Base-by-base conservation (phyloP, 2,329 filamentous ascomycete genomes). In the Xylariaceae sp. region DNA sequence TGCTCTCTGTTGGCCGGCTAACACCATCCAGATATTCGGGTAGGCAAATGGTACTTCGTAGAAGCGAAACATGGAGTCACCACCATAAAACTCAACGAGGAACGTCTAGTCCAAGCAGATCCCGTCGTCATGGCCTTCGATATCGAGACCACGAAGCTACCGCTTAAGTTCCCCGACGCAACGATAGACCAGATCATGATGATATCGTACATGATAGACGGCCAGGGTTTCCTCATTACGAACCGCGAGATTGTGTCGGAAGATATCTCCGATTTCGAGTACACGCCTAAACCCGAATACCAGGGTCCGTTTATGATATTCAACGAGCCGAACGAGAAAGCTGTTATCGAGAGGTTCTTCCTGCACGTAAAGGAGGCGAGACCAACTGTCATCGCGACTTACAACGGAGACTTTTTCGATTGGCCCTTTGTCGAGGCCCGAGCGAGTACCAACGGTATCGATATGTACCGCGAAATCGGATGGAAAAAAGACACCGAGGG, bases 371-470 rank as follows among this genome's bases (percentile, higher is more conserved):
- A 99, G 70, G 91, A 96, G 73, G 91, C 92, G 0, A 85, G 89
- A 61, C 94, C 94, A 0, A 97, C 92, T 0, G 93, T 99, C 58
- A 99, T 99, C 73, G 93, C 95, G 42, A 99, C 94, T n/a, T 99
- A 99, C 82, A 99, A 99, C 90, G 94, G 94, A 78, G 94, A 99
- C 78, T 99, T 99, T 74, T 99, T 99, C 86, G 94, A 99, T 87
- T 99, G 94, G 94, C 93, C 94, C 0, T 99, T 95, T 71, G 92
- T 99, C 23, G 94, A 99, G 77, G 86, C 94, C 50, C 83, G 94
- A 76, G 91, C 95, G 34, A 95, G 92, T 71, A 84, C 97, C 65
- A 88, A 95, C 67, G 94, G 95, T 35, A 97, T 99, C 72, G 94
- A 99, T 75, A 97, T 99, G 94, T 99, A 99, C 75, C 89, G 88